phyloP scores from a whole-genome alignment of 2,329 filamentous ascomycete species.

The Colletotrichum trifolii region DNA sequence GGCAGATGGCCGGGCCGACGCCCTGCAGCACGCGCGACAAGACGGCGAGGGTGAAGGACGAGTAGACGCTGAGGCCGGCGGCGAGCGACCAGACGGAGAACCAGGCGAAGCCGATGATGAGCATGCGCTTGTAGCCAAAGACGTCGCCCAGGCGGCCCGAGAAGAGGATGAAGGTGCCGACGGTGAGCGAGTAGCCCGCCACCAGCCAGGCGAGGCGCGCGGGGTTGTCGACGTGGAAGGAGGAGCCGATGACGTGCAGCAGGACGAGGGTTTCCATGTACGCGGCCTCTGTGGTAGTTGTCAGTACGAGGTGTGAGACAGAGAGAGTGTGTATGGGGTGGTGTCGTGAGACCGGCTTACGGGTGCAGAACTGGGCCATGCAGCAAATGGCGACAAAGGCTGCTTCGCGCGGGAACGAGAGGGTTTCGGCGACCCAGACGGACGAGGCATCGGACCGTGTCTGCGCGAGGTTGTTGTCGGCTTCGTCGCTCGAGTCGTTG shows the following conservation, averaged over 20 bases:
- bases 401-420: conserved; percentile 43
- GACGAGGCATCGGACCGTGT: conserved; percentile 11
- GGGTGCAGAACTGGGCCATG: conserved; percentile 45
- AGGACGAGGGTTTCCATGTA: conserved; percentile 39
- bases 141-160: conserved; percentile 68
- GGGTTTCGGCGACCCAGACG: conserved; percentile 24
- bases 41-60: conserved; percentile 39
- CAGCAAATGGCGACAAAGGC: conserved; percentile 57
- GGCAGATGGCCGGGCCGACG: conserved; percentile 69
- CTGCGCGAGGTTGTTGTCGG: conserved; percentile 4
- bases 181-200: conserved; percentile 67
- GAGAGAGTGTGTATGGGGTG: conserved; percentile 39
- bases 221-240: conserved; percentile 27
- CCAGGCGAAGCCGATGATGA: conserved; percentile 67
- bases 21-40: conserved; percentile 63
- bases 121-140: conserved; percentile 67
- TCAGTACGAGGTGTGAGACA: conserved; percentile 9
- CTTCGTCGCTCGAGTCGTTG: conserved; percentile 7
- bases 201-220: conserved; percentile 66
- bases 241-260: conserved; percentile 27
- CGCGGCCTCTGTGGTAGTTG: conserved; percentile 45
- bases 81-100: conserved; percentile 65
- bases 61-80: conserved; percentile 54
- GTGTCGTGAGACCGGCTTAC: conserved; percentile 48
- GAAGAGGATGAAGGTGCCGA: conserved; percentile 69